These are phyloP conservation scores for Mytilinidion resinicola DNA, from an alignment of 495 filamentous ascomycete genomes.

Conservation along the genomic window DNA sequence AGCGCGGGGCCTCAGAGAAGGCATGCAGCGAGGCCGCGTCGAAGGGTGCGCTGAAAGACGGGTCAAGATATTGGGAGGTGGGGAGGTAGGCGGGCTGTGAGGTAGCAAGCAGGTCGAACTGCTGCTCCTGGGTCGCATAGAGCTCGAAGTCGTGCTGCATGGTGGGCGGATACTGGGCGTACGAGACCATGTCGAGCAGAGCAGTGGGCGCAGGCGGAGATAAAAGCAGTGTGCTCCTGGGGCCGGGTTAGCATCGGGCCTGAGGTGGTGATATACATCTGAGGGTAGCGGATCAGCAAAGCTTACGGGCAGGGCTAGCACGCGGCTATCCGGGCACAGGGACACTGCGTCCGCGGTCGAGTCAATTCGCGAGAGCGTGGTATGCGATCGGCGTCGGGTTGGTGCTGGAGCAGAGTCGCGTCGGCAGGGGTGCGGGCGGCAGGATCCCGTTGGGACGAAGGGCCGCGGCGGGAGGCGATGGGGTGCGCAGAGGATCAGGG, in stretches of 20 bases:
- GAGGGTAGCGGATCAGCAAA: no score
- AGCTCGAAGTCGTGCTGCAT: slow-evolving; percentile 30
- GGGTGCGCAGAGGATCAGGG: not conserved
- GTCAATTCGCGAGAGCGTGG: not conserved
- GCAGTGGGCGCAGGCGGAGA: not conserved
- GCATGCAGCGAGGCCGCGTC: slow-evolving; percentile 14
- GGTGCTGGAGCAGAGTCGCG: slow-evolving; percentile 13
- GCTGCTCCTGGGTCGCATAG: slow-evolving; percentile 24
- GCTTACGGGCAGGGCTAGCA: not conserved
- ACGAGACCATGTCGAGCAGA: slow-evolving; percentile 18
- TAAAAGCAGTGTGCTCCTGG: slow-evolving; percentile 3
- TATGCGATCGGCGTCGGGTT: slow-evolving; percentile 3
- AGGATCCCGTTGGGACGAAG: slow-evolving; percentile 1
- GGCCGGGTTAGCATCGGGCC: no score
- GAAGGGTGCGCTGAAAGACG: slow-evolving; percentile 15
- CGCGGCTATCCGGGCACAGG: not conserved
- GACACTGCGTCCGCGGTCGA: no score
- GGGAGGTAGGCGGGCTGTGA: slow-evolving; percentile 18
- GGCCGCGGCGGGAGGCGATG: not conserved
- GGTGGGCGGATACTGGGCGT: slow-evolving; percentile 18
- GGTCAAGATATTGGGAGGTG: slow-evolving; percentile 18
- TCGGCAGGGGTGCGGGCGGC: slow-evolving; percentile 15
- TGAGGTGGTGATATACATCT: no score
- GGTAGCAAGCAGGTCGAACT: slow-evolving; percentile 20
- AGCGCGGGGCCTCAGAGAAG: slow-evolving; percentile 19